Conservation (phyloP, 208 protist genomes). For the Naegleria fowleri region DNA sequence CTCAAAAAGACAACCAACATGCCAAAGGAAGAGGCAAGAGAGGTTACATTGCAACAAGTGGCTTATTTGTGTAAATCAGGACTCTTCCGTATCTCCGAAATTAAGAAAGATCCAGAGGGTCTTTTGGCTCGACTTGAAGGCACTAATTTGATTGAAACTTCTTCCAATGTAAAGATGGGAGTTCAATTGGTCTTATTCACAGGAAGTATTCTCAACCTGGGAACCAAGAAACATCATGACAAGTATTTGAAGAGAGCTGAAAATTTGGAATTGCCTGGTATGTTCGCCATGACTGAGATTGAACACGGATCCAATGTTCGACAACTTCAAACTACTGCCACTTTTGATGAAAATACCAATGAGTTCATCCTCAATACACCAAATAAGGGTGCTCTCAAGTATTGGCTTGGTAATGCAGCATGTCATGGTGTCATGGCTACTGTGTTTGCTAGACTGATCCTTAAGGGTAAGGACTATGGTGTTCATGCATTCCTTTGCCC, state of each 20-base stretch:
- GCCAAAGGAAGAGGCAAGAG: not conserved
- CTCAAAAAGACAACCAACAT: not conserved
- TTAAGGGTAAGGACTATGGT: constrained; percentile 19
- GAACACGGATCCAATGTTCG: constrained; percentile 43
- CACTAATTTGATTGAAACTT: not conserved
- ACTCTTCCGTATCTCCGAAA: not conserved
- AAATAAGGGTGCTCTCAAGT: constrained; percentile 34
- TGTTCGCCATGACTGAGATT: constrained; percentile 40
- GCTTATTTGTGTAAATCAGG: not conserved
- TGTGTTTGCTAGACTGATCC: constrained; percentile 12
- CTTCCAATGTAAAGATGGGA: not conserved
- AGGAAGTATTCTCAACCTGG: constrained; percentile 22
- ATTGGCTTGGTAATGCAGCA: constrained; percentile 32
- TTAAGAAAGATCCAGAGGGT: not conserved
- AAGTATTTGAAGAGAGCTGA: not conserved
- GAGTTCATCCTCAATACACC: constrained; percentile 37
- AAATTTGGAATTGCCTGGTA: constrained; percentile 16
- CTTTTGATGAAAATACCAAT: constrained; percentile 37
- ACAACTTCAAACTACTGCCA: constrained; percentile 40
- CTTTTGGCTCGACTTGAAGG: not conserved
- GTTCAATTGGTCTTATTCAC: constrained; percentile 15
- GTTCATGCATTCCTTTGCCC: constrained; percentile 20
- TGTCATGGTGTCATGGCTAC: not conserved
- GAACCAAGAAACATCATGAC: not conserved
- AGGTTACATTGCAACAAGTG: not conserved